Evolutionary conservation across 495 filamentous ascomycete genomes (phyloP).

Genomic region (Cercophora sp.): DNA sequence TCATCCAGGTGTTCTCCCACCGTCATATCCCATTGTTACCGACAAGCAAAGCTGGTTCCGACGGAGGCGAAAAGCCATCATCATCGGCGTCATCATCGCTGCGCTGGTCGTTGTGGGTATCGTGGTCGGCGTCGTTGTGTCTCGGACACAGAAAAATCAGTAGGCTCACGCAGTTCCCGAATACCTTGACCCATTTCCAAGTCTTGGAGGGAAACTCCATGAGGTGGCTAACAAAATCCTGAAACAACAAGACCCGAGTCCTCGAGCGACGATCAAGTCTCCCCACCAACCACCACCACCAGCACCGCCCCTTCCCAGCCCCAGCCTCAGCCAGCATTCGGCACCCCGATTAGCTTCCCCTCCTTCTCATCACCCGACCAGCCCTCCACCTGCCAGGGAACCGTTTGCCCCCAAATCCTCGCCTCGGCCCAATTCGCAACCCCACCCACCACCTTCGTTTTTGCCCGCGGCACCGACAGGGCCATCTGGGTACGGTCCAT

Average conservation of each 20-base stretch:
- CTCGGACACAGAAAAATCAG: neutral
- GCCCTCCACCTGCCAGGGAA: neutral
- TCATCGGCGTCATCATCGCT: neutral
- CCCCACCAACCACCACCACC: neutral
- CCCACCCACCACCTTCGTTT: neutral
- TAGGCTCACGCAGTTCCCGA: too few relatives aligned
- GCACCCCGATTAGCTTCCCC: neutral
- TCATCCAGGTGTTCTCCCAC: neutral
- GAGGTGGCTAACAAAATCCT: neutral
- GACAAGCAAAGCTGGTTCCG: neutral
- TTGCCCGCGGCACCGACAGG: neutral
- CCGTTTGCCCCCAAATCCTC: neutral
- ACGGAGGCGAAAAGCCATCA: neutral
- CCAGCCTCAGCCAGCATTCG: neutral
- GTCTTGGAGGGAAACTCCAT: neutral
- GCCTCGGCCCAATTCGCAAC: conserved; percentile 1
- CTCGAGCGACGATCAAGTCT: neutral
- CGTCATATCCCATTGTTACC: neutral
- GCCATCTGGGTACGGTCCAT: neutral
- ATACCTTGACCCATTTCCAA: too few relatives aligned
- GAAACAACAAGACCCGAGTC: neutral
- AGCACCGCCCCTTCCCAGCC: neutral
- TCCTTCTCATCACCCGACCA: neutral
- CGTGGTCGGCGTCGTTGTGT: neutral
- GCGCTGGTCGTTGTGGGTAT: neutral